phyloP scores from a whole-genome alignment of 441 rosid species.

The Erodium trifolium region DNA sequence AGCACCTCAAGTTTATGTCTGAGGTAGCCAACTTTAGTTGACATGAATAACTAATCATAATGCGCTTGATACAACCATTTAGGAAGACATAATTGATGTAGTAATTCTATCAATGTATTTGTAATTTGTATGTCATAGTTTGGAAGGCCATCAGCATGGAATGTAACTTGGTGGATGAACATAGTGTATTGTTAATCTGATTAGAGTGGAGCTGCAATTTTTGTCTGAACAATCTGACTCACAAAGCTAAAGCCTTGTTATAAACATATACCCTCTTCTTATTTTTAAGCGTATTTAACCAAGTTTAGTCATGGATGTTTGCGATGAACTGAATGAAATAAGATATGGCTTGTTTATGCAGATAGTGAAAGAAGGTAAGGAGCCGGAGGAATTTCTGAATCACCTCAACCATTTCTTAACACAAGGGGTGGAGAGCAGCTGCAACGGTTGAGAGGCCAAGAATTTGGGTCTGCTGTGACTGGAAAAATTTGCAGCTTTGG shows the following conservation, averaged over 20 bases:
- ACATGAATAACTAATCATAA: no score
- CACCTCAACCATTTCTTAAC: constrained; percentile 26
- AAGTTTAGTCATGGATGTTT: neutral
- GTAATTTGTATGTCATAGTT: neutral
- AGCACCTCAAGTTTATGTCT: neutral
- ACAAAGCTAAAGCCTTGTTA: no score
- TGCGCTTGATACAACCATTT: no score
- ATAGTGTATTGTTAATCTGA: no score
- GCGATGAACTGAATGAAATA: constrained; percentile 10
- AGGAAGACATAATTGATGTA: neutral
- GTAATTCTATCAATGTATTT: neutral
- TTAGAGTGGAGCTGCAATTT: no score
- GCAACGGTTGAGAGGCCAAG: constrained; percentile 5
- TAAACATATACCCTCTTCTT: no score
- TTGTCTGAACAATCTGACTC: no score
- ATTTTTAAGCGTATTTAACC: no score
- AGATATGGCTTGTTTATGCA: constrained; percentile 19
- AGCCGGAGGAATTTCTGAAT: constrained; percentile 33
- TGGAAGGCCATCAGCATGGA: neutral
- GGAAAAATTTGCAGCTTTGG: constrained; percentile 13
- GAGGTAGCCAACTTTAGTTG: no score
- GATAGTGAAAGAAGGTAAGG: constrained; percentile 38
- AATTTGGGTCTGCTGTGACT: neutral
- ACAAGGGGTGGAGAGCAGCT: constrained; percentile 16
- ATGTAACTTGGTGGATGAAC: no score